Conservation (phyloP, 2,329 filamentous ascomycete genomes). For the Spiromastix sp. region DNA sequence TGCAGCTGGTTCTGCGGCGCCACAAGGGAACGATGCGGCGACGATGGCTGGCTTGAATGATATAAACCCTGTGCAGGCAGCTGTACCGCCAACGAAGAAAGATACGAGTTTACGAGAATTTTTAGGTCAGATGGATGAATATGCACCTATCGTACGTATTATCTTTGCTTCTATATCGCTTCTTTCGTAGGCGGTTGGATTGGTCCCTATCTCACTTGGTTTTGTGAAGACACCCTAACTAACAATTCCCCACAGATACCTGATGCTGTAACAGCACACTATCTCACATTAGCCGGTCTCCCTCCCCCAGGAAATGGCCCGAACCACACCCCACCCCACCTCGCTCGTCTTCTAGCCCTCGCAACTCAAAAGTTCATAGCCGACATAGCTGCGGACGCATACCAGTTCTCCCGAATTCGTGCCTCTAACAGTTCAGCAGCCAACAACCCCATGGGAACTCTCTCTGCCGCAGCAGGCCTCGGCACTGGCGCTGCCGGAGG, state of each 20-base stretch:
- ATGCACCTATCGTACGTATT: slow-evolving; percentile 79
- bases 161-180: slow-evolving; percentile 2
- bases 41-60: slow-evolving; percentile 19
- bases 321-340: slow-evolving; percentile 64
- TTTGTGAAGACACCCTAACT: slow-evolving; percentile 8
- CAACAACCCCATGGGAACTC: slow-evolving; percentile 83
- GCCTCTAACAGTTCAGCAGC: slow-evolving; percentile 78
- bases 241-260: slow-evolving; percentile 58
- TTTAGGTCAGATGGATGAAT: slow-evolving; percentile 93
- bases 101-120: slow-evolving; percentile 90
- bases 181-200: neutral
- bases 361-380: slow-evolving; percentile 99
- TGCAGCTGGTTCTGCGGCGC: neutral
- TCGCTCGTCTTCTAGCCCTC: slow-evolving; percentile 85
- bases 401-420: slow-evolving; percentile 93
- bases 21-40: slow-evolving; percentile 10
- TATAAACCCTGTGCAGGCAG: slow-evolving; percentile 15
- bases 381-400: slow-evolving; percentile 92
- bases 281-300: slow-evolving; percentile 89
- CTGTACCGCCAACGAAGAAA: slow-evolving; percentile 61
- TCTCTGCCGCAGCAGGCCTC: slow-evolving; percentile 56
- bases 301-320: slow-evolving; percentile 77
- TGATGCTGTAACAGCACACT: slow-evolving; percentile 95
- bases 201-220: neutral
- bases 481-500: slow-evolving; percentile 46